Percentiles rank a stretch among this genome's conserved stretches.
Evolutionary conservation across 208 protist genomes (phyloP).

Genomic region (Trypanosoma mega): DNA sequence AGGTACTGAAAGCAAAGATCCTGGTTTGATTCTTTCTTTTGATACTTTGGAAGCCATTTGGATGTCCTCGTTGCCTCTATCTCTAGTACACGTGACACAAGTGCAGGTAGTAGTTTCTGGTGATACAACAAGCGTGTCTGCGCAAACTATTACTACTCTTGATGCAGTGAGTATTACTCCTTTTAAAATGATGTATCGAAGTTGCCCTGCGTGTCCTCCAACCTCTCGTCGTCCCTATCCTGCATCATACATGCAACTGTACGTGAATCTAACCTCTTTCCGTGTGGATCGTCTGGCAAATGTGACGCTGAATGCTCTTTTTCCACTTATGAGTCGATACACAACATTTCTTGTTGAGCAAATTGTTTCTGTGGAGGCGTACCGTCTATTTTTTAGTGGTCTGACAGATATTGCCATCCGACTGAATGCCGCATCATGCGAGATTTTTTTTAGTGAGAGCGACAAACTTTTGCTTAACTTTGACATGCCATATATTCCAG

Average conservation of each 20-base stretch:
- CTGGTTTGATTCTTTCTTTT: no score
- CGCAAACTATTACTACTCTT: constrained; percentile 12
- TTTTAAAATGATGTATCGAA: constrained; percentile 14
- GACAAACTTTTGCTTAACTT: constrained; percentile 11
- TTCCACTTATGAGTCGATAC: constrained; percentile 9
- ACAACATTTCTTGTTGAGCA: constrained; percentile 36
- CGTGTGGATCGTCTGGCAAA: constrained; percentile 23
- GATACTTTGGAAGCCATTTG: no score
- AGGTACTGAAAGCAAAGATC: no score
- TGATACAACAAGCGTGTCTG: constrained; percentile 12
- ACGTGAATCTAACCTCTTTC: constrained; percentile 22
- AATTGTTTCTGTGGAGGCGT: constrained; percentile 40
- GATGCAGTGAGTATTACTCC: constrained; percentile 26
- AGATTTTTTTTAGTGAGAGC: constrained; percentile 8
- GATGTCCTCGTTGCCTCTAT: not conserved
- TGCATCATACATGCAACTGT: constrained; percentile 48
- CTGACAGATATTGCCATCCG: constrained; percentile 50
- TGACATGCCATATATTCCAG: constrained; percentile 9
- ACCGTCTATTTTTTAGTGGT: constrained; percentile 59
- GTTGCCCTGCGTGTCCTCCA: constrained; percentile 12
- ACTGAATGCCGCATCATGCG: constrained; percentile 20
- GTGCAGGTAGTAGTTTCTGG: not conserved
- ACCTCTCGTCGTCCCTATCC: constrained; percentile 33
- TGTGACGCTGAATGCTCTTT: constrained; percentile 20
- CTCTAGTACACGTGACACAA: not conserved